Evolutionary conservation across 768 basidiomycete genomes (phyloP), one percentile per base, ranked within the genome.

Genomic region (Amanita fuliginea): DNA sequence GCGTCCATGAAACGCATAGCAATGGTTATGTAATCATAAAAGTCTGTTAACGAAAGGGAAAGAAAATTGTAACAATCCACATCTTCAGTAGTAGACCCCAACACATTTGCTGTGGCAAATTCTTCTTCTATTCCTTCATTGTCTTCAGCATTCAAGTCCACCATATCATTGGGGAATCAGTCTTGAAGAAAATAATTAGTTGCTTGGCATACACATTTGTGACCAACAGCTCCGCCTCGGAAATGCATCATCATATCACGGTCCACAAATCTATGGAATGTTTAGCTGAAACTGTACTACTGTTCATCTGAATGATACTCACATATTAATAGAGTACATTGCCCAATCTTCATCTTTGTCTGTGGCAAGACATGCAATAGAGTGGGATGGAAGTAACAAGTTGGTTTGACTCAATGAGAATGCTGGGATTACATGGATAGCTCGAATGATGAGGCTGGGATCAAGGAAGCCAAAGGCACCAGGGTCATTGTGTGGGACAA

Each of bases 181-280:
- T n/a, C n/a, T n/a, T n/a, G n/a, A n/a, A n/a, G n/a, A n/a, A n/a
- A n/a, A n/a, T n/a, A n/a, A n/a, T n/a, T n/a, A n/a, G n/a, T n/a
- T n/a, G n/a, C n/a, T n/a, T n/a, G n/a, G n/a, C n/a, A n/a, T n/a
- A n/a, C n/a, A n/a, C n/a, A n/a, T n/a, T n/a, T n/a, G n/a, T n/a
- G n/a, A n/a, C n/a, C n/a, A n/a, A n/a, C n/a, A n/a, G n/a, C n/a
- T n/a, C n/a, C n/a, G n/a, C n/a, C n/a, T n/a, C n/a, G n/a, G n/a
- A n/a, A n/a, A n/a, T n/a, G n/a, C n/a, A 67, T 63, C 13, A 67
- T 52, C 68, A 67, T 73, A 35, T 72, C 69, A 3, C 64, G 56
- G 49, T 71, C 67, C 8, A 64, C 65, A 49, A 69, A 71, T 4
- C 71, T 72, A 33, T 2, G 24, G 32, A 39, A 39, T 40, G 13